Conservation (phyloP, 345 rosid genomes). For the Dipteronia dyeriana region DNA sequence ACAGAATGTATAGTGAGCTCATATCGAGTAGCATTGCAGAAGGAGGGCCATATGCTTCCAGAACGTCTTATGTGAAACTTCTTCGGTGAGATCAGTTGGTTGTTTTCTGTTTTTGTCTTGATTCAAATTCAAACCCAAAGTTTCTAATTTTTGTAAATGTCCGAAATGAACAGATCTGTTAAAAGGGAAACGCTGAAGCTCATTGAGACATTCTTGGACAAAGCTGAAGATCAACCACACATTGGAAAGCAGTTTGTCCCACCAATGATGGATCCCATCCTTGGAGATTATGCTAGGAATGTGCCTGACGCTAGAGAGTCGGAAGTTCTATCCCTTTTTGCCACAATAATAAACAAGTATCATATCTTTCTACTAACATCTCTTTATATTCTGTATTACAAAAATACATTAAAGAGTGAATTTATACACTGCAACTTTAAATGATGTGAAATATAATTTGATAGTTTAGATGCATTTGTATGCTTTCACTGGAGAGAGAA, state of each 20-base stretch:
- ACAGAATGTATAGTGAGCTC: constrained; percentile 99
- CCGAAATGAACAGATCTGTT: constrained; percentile 68
- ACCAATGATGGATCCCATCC: constrained; percentile 99
- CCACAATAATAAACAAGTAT: constrained; percentile 98
- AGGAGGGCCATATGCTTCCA: constrained; percentile 93
- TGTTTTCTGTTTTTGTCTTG: constrained; percentile 17
- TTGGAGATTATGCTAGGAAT: constrained; percentile 96
- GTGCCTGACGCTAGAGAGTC: constrained; percentile 99
- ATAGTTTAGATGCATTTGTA: background rate
- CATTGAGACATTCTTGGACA: constrained; percentile 97
- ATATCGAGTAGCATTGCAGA: constrained; percentile 87
- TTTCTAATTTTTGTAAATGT: constrained; percentile 6
- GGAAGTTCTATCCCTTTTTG: constrained; percentile 94
- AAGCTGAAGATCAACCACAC: constrained; percentile 98
- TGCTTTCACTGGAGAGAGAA: background rate
- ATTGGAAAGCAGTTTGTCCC: constrained; percentile 99
- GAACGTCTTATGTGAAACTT: constrained; percentile 88
- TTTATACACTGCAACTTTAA: background rate
- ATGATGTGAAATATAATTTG: background rate
- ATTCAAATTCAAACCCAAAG: background rate
- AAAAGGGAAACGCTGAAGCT: constrained; percentile 98
- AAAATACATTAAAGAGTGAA: background rate
- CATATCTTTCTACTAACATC: constrained; percentile 9
- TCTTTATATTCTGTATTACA: background rate
- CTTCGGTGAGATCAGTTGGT: constrained; percentile 54